phyloP scores from a whole-genome alignment of 257 asterid species.

The Solanum sejunctum region DNA sequence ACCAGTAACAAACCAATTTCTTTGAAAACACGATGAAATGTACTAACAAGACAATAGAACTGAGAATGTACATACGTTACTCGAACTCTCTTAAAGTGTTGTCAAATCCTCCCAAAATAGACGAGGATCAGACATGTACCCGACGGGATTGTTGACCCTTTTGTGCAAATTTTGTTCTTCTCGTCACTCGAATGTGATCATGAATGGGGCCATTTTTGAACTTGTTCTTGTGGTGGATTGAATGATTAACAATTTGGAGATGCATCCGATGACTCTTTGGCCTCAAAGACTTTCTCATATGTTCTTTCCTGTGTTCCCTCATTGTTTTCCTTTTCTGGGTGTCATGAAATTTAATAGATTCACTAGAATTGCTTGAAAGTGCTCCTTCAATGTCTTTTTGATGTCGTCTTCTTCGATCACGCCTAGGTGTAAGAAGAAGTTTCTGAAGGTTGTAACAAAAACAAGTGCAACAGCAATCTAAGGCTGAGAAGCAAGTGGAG shows the following conservation, averaged over 20 bases:
- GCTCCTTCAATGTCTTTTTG: constrained; percentile 26
- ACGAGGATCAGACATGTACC: background rate
- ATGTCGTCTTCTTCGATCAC: constrained; percentile 10
- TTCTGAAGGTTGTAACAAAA: constrained; percentile 34
- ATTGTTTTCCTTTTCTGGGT: background rate
- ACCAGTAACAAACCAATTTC: background rate
- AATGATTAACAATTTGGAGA: constrained; percentile 14
- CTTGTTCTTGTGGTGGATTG: constrained; percentile 7
- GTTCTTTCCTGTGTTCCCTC: constrained; percentile 31
- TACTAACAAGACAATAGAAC: background rate
- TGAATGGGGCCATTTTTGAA: constrained; percentile 11
- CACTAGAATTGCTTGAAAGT: constrained; percentile 6
- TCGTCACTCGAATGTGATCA: constrained; percentile 39
- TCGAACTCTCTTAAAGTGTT: background rate
- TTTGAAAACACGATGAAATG: background rate
- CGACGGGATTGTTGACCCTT: constrained; percentile 1
- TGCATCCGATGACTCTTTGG: constrained; percentile 35
- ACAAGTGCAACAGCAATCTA: constrained; percentile 51
- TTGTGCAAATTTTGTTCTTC: constrained; percentile 35
- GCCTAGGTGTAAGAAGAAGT: constrained; percentile 15
- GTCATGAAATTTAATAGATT: constrained; percentile 5
- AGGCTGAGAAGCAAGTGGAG: constrained; percentile 27
- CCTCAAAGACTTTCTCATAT: constrained; percentile 42
- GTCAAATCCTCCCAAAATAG: no score
- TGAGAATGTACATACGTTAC: background rate